Percentiles rank a stretch among this genome's conserved stretches.
phyloP scores from a whole-genome alignment of 179 eudicot species.

The Camellia oleifera region DNA sequence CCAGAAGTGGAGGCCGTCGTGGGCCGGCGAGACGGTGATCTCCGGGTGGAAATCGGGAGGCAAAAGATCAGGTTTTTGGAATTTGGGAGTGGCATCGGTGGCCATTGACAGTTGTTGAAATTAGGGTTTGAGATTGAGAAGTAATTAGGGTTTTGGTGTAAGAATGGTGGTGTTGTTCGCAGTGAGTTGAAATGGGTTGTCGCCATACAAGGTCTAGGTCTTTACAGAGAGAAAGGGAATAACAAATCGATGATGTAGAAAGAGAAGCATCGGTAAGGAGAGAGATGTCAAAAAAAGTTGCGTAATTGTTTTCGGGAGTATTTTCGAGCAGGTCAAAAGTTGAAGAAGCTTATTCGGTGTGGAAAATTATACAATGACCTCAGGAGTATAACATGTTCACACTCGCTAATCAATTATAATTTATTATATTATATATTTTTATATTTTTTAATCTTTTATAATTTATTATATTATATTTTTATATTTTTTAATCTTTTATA shows the following conservation, averaged over 20 bases:
- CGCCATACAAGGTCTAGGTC: constrained; percentile 14
- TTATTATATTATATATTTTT: no score
- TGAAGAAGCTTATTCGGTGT: no score
- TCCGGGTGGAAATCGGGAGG: constrained; percentile 38
- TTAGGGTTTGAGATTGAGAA: constrained; percentile 18
- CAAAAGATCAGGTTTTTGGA: constrained; percentile 53
- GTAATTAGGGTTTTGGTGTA: constrained; percentile 1
- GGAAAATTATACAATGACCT: no score
- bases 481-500: no score
- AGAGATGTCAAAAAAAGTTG: no score
- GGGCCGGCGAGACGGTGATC: constrained; percentile 27
- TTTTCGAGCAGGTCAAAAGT: no score
- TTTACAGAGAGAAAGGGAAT: background rate
- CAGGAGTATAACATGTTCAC: no score
- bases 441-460: no score
- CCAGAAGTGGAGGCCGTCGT: constrained; percentile 79
- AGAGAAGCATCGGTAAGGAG: background rate
- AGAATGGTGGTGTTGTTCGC: background rate
- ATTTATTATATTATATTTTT: no score
- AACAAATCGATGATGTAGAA: background rate
- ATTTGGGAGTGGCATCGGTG: constrained; percentile 50
- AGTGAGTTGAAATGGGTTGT: constrained; percentile 7
- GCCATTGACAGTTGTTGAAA: constrained; percentile 36
- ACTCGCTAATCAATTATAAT: no score
- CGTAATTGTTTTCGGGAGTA: no score